Percentiles rank a stretch among this genome's conserved stretches.
Evolutionary conservation across 2,329 filamentous ascomycete species (phyloP).

Genomic region (Xylariaceae sp.): DNA sequence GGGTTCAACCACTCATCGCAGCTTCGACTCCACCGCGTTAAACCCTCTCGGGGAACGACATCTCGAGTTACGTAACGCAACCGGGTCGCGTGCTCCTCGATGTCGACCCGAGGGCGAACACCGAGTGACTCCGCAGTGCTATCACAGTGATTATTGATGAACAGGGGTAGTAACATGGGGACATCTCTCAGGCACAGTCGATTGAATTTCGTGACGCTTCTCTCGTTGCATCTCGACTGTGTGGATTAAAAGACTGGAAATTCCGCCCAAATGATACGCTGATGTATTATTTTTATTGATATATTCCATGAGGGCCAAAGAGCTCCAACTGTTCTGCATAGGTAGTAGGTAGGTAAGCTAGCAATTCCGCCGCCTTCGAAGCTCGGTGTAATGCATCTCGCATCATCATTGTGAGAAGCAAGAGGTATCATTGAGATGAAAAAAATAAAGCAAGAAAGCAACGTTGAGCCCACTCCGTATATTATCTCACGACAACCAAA

Average conservation of each 20-base stretch:
- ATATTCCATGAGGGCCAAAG: neutral
- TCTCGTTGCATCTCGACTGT: too few relatives aligned
- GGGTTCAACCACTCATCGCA: too few relatives aligned
- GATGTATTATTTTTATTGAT: neutral
- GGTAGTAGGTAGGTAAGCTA: neutral
- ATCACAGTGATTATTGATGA: too few relatives aligned
- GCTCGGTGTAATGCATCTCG: slow-evolving; percentile 6
- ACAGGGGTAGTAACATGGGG: too few relatives aligned
- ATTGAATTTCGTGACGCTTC: too few relatives aligned
- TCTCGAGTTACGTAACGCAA: too few relatives aligned
- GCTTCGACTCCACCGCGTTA: too few relatives aligned
- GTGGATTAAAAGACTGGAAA: neutral
- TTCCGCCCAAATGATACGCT: neutral
- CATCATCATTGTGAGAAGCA: slow-evolving; percentile 15
- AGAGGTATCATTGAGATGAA: slow-evolving; percentile 20
- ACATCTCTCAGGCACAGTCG: neutral
- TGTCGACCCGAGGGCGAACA: too few relatives aligned
- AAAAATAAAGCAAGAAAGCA: slow-evolving; percentile 9
- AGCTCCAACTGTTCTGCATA: neutral
- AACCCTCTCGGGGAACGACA: too few relatives aligned
- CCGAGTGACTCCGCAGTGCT: too few relatives aligned
- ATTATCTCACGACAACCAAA: neutral
- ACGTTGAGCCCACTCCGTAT: slow-evolving; percentile 1
- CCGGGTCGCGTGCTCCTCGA: too few relatives aligned
- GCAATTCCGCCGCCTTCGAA: neutral